Base-by-base conservation (phyloP, 2,329 filamentous ascomycete species). In the Apiospora aurea region DNA sequence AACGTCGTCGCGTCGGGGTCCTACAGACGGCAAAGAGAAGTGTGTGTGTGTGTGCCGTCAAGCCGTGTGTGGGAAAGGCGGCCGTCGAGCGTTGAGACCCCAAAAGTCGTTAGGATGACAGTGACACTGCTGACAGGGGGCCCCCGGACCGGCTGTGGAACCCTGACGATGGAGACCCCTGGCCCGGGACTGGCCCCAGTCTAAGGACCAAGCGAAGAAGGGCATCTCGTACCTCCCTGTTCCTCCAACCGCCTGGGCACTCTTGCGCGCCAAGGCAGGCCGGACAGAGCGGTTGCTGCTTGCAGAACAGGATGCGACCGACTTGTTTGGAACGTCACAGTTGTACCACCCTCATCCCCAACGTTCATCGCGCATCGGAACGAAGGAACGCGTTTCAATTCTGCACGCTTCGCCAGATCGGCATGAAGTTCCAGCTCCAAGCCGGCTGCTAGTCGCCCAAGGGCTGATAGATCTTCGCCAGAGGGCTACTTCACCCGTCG, bases 201-300 rank as follows among this genome's bases (percentile, higher is more conserved):
- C 6, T 49, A 14, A 64, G 57, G 29, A 64, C 57, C 29, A 64
- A 64, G 57, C 57, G 57, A 41, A 41, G n/a, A 38, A 38, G 57
- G 57, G 57, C 57, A 64, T 64, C 34, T 64, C 57, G 8, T 64
- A 41, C 57, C 57, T 41, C 57, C 57, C 57, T 64, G 57, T 64
- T 64, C 34, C 34, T 64, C 57, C 57, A 64, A 64, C 57, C 57
- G 34, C 57, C 57, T 64, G 21, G 34, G 57, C 53, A n/a, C 29
- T 38, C 29, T 11, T 14, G 53, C 29, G 53, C 34, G 57, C 57
- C 57, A 64, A 64, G 57, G 21, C 57, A 29, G 57, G 57, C 57
- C 41, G 18, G 41, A 41, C 34, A 64, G 34, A 64, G 21, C n/a
- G 34, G 29, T 41, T 64, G 57, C 57, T 64, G 57, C 57, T 64